Conservation (phyloP, 257 asterid species). For the Salvia splendens region DNA sequence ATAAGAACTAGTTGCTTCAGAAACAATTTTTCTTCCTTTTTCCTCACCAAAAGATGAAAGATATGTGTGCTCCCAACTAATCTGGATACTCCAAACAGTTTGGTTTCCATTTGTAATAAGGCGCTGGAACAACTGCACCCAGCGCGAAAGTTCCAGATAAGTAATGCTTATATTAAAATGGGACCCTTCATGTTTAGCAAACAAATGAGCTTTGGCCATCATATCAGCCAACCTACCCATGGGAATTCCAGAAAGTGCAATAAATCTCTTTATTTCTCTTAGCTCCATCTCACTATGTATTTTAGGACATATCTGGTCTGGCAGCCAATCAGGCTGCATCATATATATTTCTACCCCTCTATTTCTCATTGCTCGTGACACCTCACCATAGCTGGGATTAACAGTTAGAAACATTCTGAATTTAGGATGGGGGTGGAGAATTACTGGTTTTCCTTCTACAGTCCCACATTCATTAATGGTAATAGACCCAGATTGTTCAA, state of each 20-base stretch:
- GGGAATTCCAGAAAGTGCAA: slow-evolving; percentile 78
- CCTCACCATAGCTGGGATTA: slow-evolving; percentile 87
- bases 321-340: slow-evolving; percentile 74
- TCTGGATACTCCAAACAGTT: slow-evolving; percentile 76
- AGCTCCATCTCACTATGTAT: slow-evolving; percentile 55
- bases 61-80: slow-evolving; percentile 89
- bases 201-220: slow-evolving; percentile 86
- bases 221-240: slow-evolving; percentile 62
- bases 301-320: slow-evolving; percentile 37
- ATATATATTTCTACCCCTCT: slow-evolving; percentile 89
- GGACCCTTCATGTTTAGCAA: slow-evolving; percentile 71
- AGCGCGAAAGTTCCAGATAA: slow-evolving; percentile 88
- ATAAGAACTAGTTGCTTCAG: slow-evolving; percentile 47
- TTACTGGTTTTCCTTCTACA: slow-evolving; percentile 79
- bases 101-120: slow-evolving; percentile 73
- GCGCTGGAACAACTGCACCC: slow-evolving; percentile 82
- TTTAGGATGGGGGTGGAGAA: slow-evolving; percentile 85
- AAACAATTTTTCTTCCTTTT: slow-evolving; percentile 60
- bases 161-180: slow-evolving; percentile 59
- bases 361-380: slow-evolving; percentile 98
- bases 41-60: slow-evolving; percentile 85
- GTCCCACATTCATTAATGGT: slow-evolving; percentile 91
- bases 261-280: slow-evolving; percentile 69
- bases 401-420: slow-evolving; percentile 96
- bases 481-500: slow-evolving; percentile 96